Evolutionary conservation across 306 rosid species (phyloP), one percentile per base, ranked within the genome.

Genomic region (Glycyrrhiza uralensis): DNA sequence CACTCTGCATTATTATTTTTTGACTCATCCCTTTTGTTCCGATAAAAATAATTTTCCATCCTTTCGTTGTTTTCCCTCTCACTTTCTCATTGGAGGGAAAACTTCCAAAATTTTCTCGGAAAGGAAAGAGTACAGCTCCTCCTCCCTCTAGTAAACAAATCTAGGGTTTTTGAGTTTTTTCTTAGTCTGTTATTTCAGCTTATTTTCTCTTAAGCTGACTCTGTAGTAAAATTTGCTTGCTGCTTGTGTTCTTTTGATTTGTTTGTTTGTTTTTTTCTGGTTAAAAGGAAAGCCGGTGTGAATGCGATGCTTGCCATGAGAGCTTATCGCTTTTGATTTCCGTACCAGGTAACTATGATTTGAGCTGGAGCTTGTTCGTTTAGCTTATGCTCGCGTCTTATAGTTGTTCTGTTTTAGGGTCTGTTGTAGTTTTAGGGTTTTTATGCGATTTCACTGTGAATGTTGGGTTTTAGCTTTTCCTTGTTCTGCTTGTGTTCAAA

Each of bases 41-140:
- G 82, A 62, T 56, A 71, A 85, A 84, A 76, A 68, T 75, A 80
- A 76, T 13, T 80, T 87, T 80, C 83, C 82, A 79, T 84, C 82
- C 66, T 74, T 77, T 61, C 59, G 14, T 57, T n/a, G 49, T 84
- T 92, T 90, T 90, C 98, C 96, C 98, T 87, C 96, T 87, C 94
- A 87, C 87, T 83, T 83, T 85, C 65, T 56, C 81, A 62, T 85
- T 89, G 96, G 98, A 92, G 94, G 96, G 94, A 89, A 86, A 83
- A 59, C 78, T 66, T 64, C 85, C 76, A 58, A 85, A 81, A 52
- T 14, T 75, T 80, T 20, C 15, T 38, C n/a, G 1, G 33, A 22
- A 46, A 14, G 9, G 5, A 63, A 68, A 33, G 65, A 56, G 46
- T 82, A 66, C 62, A 64, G 35, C 78, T 79, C 42, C 76, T 75